phyloP scores from a whole-genome alignment of 768 basidiomycete species.

The Podaxis sp. region DNA sequence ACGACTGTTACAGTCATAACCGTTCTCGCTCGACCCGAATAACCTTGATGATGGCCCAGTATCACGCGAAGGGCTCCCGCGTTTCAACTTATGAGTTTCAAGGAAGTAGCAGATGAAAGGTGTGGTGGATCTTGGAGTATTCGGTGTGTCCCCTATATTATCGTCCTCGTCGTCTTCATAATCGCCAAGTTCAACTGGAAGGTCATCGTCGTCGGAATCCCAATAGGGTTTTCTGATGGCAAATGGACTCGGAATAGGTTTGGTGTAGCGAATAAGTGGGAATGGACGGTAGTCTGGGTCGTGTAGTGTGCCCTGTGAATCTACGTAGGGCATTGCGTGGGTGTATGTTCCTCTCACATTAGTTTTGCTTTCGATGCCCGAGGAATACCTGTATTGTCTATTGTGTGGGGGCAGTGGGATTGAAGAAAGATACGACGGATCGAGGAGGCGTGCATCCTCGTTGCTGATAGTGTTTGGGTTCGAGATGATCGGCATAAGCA shows the following conservation, averaged over 20 bases:
- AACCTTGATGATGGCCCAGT: background rate
- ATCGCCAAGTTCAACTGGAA: background rate
- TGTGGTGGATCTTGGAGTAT: conserved; percentile 6
- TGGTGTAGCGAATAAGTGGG: conserved; percentile 14
- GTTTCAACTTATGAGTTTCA: conserved; percentile 8
- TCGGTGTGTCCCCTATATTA: background rate
- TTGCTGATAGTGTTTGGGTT: background rate
- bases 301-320: conserved; percentile 19
- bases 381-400: background rate
- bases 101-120: conserved; percentile 14
- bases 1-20: background rate
- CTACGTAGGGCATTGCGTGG: conserved; percentile 15
- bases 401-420: background rate
- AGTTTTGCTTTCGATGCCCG: background rate
- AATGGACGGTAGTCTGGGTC: conserved; percentile 20
- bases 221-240: conserved; percentile 10
- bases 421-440: conserved; percentile 19
- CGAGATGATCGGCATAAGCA: conserved; percentile 2
- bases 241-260: conserved; percentile 6
- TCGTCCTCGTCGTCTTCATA: conserved; percentile 3
- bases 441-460: conserved; percentile 18
- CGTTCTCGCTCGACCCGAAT: background rate
- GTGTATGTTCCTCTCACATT: background rate
- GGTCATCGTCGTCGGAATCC: conserved; percentile 2
- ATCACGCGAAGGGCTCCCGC: background rate